Evolutionary conservation across 208 protist species (phyloP).

Genomic region (Entamoeba histolytica): DNA sequence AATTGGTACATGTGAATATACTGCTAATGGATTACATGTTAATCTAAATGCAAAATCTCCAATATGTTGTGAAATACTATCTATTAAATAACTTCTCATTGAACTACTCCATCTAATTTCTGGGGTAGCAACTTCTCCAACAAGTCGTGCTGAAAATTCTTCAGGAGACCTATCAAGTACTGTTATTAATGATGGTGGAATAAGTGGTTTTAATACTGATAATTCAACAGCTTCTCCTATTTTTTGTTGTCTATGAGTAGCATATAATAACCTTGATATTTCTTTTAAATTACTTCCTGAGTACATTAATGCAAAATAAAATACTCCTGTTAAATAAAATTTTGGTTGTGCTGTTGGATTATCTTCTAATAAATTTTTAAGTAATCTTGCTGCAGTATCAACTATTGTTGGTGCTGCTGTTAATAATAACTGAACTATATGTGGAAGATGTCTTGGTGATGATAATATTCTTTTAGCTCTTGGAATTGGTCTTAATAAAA

Average conservation of each 20-base stretch:
- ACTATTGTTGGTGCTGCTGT: not conserved
- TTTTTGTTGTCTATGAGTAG: not conserved
- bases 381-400: not conserved
- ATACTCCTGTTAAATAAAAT: not conserved
- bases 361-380: not conserved
- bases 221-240: not conserved
- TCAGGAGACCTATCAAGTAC: not conserved
- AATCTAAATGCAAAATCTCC: not conserved
- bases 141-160: not conserved
- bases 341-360: not conserved
- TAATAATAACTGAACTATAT: not conserved
- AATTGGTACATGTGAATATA: not conserved
- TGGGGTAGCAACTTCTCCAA: not conserved
- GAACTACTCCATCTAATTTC: not conserved
- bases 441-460: not conserved
- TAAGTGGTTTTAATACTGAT: not conserved
- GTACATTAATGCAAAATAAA: not conserved
- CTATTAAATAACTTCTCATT: not conserved
- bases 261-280: not conserved
- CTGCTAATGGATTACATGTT: not conserved
- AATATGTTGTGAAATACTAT: not conserved
- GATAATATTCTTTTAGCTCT: not conserved
- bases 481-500: not conserved
- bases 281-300: not conserved
- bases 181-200: not conserved